Evolutionary conservation across 305 asterid genomes (phyloP), one percentile per base, ranked within the genome.

Genomic region (Fraxinus xanthoxyloides): DNA sequence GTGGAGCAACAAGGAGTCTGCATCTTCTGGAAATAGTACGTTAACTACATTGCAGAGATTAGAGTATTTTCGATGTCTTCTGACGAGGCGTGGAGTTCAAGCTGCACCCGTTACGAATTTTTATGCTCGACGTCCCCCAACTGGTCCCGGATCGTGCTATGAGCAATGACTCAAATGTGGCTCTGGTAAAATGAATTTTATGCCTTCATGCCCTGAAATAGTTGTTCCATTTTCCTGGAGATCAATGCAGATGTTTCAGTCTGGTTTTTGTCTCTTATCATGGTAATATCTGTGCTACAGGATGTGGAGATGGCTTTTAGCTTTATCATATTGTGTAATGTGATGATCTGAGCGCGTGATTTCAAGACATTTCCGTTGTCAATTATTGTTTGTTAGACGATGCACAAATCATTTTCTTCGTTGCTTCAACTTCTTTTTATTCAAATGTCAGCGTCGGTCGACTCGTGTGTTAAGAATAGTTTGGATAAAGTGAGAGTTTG

Each of bases 11-110:
- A 78, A 8, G 84, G 92, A 89, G 81, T 78, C 91, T 31, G 76
- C 88, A 77, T 84, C 91, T 13, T 85, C 91, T 28, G 59, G 15
- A 76, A 85, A 84, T 74, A 74, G 79, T 75, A 79, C 79, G 43
- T 46, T 82, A 48, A 81, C 83, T 0, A 89, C 87, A 73, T 69
- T 92, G 84, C 83, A 85, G 36, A 89, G 98, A 81, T 83, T 95
- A 90, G 97, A 95, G 85, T 88, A 91, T 81, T 93, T 93, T 48
- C 92, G 97, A 8, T 91, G 98, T 80, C 97, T 90, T 76, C 82
- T 93, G 89, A 94, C 92, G 1, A 92, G 92, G 85, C 97, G 98
- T 3, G 98, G 98, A 19, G 92, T 94, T 83, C 93, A 85, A 83
- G 98, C 98, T 2, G 97, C 98, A 76, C 97, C 98, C 0, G 98